phyloP scores from a whole-genome alignment of 371 early-diverging fungal species.

The Gilbertella persicaria region DNA sequence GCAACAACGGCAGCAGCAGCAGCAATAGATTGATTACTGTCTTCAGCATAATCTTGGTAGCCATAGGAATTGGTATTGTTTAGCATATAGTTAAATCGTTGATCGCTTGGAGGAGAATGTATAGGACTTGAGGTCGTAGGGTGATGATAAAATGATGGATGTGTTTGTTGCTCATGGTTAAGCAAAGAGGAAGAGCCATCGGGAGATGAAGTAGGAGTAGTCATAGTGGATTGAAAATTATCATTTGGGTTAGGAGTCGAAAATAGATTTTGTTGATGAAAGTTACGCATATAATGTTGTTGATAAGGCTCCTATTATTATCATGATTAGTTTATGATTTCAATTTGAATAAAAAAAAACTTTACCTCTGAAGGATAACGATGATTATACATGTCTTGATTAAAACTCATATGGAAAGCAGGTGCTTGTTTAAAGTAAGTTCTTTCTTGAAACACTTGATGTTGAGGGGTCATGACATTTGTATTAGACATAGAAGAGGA shows the following conservation, averaged over 20 bases:
- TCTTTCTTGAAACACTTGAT: constrained; percentile 5
- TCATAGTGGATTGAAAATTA: neutral
- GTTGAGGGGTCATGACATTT: neutral
- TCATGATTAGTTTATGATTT: neutral
- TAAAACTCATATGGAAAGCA: constrained; percentile 23
- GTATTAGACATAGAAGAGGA: neutral
- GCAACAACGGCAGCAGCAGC: neutral
- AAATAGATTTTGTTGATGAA: constrained; percentile 14
- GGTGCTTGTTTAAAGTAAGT: neutral
- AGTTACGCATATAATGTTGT: constrained; percentile 16
- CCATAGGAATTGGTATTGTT: neutral
- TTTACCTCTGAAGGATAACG: constrained; percentile 16
- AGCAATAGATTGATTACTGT: neutral
- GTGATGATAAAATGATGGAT: neutral
- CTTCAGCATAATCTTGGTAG: neutral
- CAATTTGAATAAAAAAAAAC: neutral
- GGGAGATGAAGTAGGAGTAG: constrained; percentile 7
- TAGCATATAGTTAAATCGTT: too few species aligned
- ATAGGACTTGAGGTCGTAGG: too few species aligned
- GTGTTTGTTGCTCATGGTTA: constrained; percentile 16
- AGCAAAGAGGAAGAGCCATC: constrained; percentile 20
- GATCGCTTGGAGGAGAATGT: too few species aligned
- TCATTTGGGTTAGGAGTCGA: neutral
- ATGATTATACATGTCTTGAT: constrained; percentile 27
- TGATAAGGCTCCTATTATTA: constrained; percentile 14